phyloP scores from a whole-genome alignment of 176 grass and related monocot genomes.

The Themeda triandra region DNA sequence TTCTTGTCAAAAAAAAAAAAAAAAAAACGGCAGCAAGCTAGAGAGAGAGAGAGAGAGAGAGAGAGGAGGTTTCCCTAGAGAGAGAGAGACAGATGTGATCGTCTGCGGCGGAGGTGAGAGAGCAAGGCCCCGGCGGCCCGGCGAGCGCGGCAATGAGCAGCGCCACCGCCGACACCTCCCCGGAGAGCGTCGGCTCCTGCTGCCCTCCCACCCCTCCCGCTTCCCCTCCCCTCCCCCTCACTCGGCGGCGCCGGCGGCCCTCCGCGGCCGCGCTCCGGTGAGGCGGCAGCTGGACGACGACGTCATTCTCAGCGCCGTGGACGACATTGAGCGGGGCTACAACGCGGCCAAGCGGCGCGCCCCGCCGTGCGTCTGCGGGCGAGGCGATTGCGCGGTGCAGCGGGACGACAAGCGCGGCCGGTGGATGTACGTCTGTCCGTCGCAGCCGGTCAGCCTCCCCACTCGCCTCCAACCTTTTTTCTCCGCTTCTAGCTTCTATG shows the following conservation, averaged over 20 bases:
- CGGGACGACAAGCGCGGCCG: neutral
- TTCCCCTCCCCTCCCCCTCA: neutral
- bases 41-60: neutral
- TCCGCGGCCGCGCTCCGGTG: neutral
- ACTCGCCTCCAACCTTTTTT: neutral
- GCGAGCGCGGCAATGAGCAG: constrained; percentile 23
- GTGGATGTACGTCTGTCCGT: constrained; percentile 34
- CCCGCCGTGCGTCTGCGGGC: constrained; percentile 23
- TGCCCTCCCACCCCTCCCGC: neutral
- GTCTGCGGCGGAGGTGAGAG: neutral
- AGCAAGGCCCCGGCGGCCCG: neutral
- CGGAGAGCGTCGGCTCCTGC: constrained; percentile 40
- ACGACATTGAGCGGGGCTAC: constrained; percentile 27
- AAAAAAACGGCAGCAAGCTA: constrained; percentile 22
- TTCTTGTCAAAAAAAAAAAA: too few species aligned
- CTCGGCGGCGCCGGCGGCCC: neutral
- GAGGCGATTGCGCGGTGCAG: constrained; percentile 17
- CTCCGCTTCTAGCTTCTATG: neutral
- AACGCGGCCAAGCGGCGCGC: neutral
- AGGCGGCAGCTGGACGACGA: constrained; percentile 30
- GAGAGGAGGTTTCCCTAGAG: too few species aligned
- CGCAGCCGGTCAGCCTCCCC: constrained; percentile 24
- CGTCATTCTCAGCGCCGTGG: neutral
- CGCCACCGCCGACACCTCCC: neutral
- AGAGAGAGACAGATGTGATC: neutral